Base-by-base conservation (phyloP, 768 basidiomycete species). In the Suillus paluster region DNA sequence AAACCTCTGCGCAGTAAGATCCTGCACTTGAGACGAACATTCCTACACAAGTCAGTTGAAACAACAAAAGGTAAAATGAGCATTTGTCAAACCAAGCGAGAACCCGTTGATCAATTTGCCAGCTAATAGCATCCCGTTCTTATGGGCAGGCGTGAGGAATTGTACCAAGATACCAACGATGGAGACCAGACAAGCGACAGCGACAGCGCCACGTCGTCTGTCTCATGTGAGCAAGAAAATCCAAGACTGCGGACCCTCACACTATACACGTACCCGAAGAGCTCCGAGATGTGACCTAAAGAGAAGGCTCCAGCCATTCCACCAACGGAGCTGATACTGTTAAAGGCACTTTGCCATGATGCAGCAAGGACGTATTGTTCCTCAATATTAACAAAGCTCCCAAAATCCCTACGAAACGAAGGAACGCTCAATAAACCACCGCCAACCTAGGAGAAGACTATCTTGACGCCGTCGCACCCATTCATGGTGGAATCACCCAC, bases 281-380 rank as follows among this genome's bases (percentile, higher is more conserved):
- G 59, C 17, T 71, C 71, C 4, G 69, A 59, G 10, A 71, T 57
- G 64, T 64, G 69, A 10, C 71, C 70, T 27, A 73, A 48, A 1
- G 60, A 67, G 44, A 71, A 65, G 33, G 71, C 70, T 2, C 71
- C 71, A 57, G 65, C 64, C 70, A 73, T 72, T 6, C 71, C 67
- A 6, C 70, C 71, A 25, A 72, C 63, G 0, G 64, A 69, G 38
- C 67, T 69, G 39, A 61, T 61, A 4, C 67, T 71, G 36, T 69
- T 73, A 53, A 72, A 72, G 1, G 71, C 67, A 12, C 69, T 71
- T 44, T 72, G 71, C 71, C 71, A 73, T 21, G 64, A 73, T 1
- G 71, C 71, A 36, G 71, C 48, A 27, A 72, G 64, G 12, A 73
- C 41, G 1, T 63, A 49, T 6, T 59, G 34, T 0, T 56, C 48